A percentile compares a stretch with the other conserved stretches of the same genome.
Conservation (phyloP, 140 eudicot genomes). For the Flaveria floridana region DNA sequence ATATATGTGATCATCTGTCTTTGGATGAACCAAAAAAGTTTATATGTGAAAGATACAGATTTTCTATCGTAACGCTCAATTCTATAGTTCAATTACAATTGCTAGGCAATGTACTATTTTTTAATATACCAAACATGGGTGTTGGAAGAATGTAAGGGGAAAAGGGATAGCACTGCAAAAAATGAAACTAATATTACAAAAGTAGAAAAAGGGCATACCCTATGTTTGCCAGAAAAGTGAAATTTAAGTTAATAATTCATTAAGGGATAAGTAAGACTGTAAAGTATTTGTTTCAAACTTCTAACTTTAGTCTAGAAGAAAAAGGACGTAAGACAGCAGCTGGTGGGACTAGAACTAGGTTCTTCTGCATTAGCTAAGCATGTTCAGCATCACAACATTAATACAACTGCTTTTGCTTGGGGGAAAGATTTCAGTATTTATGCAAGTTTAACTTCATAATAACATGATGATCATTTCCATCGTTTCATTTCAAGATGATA, state of each 20-base stretch:
- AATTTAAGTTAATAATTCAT: not conserved
- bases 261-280: not conserved
- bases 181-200: not conserved
- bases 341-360: slow-evolving; percentile 1
- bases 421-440: not conserved
- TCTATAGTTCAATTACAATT: not conserved
- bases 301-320: not conserved
- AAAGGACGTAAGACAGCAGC: not conserved
- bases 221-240: too few species aligned
- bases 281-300: not conserved
- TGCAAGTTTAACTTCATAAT: not conserved
- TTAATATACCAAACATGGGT: not conserved
- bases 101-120: not conserved
- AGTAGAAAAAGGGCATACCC: not conserved
- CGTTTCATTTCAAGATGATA: not conserved
- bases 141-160: not conserved
- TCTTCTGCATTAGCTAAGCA: slow-evolving; percentile 7
- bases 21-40: not conserved
- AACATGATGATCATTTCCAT: not conserved
- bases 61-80: not conserved
- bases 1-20: not conserved
- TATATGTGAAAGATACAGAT: not conserved
- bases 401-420: not conserved
- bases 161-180: not conserved
- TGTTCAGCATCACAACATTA: not conserved